phyloP scores from a whole-genome alignment of 768 basidiomycete species.

The Kwoniella shandongensis region DNA sequence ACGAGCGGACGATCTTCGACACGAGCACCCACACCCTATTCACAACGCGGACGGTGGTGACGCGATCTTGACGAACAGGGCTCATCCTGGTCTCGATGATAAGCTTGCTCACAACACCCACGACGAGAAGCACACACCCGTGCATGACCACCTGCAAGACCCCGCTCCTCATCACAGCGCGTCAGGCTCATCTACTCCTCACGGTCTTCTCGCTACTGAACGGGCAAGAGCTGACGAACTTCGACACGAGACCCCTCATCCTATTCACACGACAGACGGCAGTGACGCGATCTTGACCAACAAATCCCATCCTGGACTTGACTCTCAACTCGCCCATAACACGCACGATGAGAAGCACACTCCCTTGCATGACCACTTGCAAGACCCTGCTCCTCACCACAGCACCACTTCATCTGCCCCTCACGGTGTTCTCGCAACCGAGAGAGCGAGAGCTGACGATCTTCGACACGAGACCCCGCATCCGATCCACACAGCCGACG shows the following conservation, averaged over 20 bases:
- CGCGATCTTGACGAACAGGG: background rate
- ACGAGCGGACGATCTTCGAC: constrained; percentile 5
- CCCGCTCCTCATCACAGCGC: constrained; percentile 1
- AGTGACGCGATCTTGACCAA: background rate
- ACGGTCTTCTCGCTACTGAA: background rate
- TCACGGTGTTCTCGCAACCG: background rate
- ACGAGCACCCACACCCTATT: constrained; percentile 7
- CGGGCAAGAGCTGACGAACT: constrained; percentile 6
- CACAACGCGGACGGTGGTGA: background rate
- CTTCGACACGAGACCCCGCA: constrained; percentile 10
- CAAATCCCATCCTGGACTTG: background rate
- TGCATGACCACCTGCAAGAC: no score
- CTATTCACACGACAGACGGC: no score
- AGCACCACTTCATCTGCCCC: background rate
- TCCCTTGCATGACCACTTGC: no score
- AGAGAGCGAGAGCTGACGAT: constrained; percentile 4
- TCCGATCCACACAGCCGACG: no score
- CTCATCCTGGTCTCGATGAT: no score
- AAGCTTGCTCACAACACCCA: no score
- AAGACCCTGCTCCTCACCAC: background rate
- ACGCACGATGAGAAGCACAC: no score
- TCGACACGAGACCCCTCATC: constrained; percentile 8
- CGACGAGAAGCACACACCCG: no score
- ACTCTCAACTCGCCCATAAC: no score
- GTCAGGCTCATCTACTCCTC: background rate